Conservation (phyloP, 2,329 filamentous ascomycete genomes). For the Blumeriella jaapii region DNA sequence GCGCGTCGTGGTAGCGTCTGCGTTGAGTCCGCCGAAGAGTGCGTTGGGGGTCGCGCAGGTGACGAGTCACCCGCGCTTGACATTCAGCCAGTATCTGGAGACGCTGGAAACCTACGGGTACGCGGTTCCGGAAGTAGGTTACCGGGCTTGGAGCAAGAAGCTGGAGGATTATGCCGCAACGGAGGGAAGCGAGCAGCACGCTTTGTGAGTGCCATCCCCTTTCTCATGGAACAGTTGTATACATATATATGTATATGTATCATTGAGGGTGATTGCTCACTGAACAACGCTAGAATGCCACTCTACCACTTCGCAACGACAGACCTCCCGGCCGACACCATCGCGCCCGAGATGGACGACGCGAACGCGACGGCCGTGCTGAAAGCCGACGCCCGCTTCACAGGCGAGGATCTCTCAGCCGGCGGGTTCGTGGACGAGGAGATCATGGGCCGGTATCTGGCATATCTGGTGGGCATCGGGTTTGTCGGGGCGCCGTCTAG, state of each 20-base stretch:
- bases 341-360: slow-evolving; percentile 61
- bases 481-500: slow-evolving; percentile 20
- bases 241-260: too few species aligned
- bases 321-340: slow-evolving; percentile 55
- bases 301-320: slow-evolving; percentile 62
- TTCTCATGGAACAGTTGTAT: too few species aligned
- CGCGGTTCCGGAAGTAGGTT: slow-evolving; percentile 51
- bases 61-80: slow-evolving; percentile 66
- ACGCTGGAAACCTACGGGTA: slow-evolving; percentile 65
- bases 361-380: slow-evolving; percentile 53
- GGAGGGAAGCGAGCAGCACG: slow-evolving; percentile 51
- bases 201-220: slow-evolving; percentile 36
- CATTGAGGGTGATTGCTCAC: background rate
- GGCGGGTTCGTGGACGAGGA: slow-evolving; percentile 22
- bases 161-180: slow-evolving; percentile 44
- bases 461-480: slow-evolving; percentile 23
- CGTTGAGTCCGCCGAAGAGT: slow-evolving; percentile 32
- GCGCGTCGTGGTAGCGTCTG: slow-evolving; percentile 64
- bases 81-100: slow-evolving; percentile 67
- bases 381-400: slow-evolving; percentile 40
- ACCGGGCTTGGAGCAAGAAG: slow-evolving; percentile 55
- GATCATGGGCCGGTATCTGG: slow-evolving; percentile 24
- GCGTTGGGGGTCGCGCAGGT: slow-evolving; percentile 56
- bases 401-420: slow-evolving; percentile 20
- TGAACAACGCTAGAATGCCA: slow-evolving; percentile 35